Conservation (phyloP, 75 land plant genomes). For the Isoetes taiwanensis region DNA sequence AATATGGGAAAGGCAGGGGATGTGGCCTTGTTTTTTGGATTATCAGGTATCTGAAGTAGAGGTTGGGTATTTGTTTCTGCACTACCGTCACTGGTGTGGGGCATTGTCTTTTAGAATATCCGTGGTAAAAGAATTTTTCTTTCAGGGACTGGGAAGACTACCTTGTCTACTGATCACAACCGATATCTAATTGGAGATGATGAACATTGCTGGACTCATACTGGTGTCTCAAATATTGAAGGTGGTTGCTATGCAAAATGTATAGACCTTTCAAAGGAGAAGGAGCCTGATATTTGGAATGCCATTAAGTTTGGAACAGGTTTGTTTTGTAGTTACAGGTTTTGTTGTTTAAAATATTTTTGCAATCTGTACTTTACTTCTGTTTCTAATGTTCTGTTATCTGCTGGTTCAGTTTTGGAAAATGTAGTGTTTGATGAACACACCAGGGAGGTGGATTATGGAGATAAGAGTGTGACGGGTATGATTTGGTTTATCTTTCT, state of each 20-base stretch:
- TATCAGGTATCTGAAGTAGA: constrained; percentile 20
- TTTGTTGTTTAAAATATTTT: background rate
- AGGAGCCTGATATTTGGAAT: constrained; percentile 26
- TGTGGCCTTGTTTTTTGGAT: constrained; percentile 27
- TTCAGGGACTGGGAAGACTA: constrained; percentile 27
- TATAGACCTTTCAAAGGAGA: constrained; percentile 18
- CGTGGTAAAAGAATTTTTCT: background rate
- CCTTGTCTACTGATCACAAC: constrained; percentile 21
- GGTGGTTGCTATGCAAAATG: constrained; percentile 29
- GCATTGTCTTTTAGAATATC: too few species aligned
- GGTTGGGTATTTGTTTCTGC: too few species aligned
- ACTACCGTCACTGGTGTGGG: too few species aligned
- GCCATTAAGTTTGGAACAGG: constrained; percentile 27
- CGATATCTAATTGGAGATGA: constrained; percentile 24
- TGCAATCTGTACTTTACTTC: background rate
- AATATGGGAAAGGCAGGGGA: constrained; percentile 26
- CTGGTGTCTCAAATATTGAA: constrained; percentile 24
- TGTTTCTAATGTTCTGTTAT: too few species aligned
- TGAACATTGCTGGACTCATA: constrained; percentile 28
- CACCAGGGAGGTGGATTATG: constrained; percentile 31
- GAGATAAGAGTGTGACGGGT: constrained; percentile 35
- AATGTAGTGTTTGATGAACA: constrained; percentile 42
- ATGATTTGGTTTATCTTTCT: too few species aligned
- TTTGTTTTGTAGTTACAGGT: background rate
- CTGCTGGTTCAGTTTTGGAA: constrained; percentile 26